A percentile compares a stretch with the other conserved stretches of the same genome.
These are phyloP conservation scores for Auricularia sp. DNA, from an alignment of 768 basidiomycete species.

Conservation along the genomic window DNA sequence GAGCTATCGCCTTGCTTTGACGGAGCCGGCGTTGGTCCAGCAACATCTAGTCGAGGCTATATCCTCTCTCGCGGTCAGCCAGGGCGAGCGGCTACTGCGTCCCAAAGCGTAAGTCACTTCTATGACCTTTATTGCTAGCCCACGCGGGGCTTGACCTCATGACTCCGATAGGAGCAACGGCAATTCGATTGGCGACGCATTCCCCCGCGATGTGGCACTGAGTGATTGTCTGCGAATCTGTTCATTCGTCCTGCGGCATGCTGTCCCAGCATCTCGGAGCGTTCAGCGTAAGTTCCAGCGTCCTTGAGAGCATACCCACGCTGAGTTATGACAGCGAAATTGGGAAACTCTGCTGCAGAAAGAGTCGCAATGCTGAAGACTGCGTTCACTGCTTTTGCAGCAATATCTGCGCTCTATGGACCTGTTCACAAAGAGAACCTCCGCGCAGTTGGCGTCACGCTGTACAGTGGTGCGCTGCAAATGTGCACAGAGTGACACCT, in stretches of 20 bases:
- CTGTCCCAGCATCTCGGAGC: constrained; percentile 45
- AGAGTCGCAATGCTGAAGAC: constrained; percentile 54
- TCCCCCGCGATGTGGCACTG: not conserved
- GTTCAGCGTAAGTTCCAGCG: constrained; percentile 37
- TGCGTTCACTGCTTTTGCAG: constrained; percentile 50
- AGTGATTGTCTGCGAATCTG: constrained; percentile 62
- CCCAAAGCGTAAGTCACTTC: constrained; percentile 1
- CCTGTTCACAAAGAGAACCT: constrained; percentile 59
- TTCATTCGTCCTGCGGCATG: constrained; percentile 66
- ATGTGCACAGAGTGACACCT: constrained; percentile 7
- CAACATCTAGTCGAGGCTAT: constrained; percentile 63
- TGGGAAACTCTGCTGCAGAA: constrained; percentile 32
- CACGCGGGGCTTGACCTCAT: not conserved
- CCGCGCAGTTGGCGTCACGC: constrained; percentile 63
- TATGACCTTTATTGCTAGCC: not conserved
- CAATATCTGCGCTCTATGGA: constrained; percentile 48
- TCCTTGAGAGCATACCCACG: too few species aligned
- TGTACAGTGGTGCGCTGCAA: constrained; percentile 56
- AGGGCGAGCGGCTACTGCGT: constrained; percentile 15
- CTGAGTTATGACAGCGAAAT: not conserved
- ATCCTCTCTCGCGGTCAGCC: constrained; percentile 39
- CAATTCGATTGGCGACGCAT: not conserved
- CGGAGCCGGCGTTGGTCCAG: constrained; percentile 65
- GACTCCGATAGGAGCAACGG: not conserved
- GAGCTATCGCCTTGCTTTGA: constrained; percentile 84